Percentiles rank a stretch among this genome's conserved stretches.
phyloP scores from a whole-genome alignment of 352 stramenopile genomes.

The Pythium vanterpoolii region DNA sequence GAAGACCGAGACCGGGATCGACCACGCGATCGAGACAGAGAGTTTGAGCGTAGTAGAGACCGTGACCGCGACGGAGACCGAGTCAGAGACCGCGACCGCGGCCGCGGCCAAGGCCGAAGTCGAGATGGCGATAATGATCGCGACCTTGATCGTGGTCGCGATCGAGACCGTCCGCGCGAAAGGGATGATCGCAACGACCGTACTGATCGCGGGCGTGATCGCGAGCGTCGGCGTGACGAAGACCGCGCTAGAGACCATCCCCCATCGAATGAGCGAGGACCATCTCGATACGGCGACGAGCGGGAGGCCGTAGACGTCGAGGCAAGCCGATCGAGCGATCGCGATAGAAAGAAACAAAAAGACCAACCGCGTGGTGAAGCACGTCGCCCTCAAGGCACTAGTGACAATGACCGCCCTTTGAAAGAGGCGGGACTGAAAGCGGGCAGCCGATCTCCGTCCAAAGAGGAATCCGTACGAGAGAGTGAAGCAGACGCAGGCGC shows the following conservation, averaged over 20 bases:
- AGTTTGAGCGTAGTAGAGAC: conserved; percentile 13
- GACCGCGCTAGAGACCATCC: background rate
- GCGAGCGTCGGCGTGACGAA: background rate
- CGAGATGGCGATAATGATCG: no score
- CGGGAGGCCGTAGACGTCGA: background rate
- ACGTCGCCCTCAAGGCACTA: background rate
- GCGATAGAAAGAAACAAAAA: background rate
- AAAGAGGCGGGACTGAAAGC: background rate
- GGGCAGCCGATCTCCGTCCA: background rate
- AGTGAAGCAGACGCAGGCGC: conserved; percentile 5
- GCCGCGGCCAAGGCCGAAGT: no score
- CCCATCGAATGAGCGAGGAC: background rate
- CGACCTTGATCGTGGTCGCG: background rate
- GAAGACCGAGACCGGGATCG: conserved; percentile 12
- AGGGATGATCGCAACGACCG: background rate
- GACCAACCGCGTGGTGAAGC: background rate
- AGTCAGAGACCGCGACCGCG: background rate
- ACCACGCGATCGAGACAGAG: conserved; percentile 1
- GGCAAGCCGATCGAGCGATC: background rate
- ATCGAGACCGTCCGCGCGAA: conserved; percentile 3
- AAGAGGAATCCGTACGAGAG: conserved; percentile 11
- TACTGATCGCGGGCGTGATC: background rate
- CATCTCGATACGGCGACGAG: no score
- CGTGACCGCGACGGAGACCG: background rate
- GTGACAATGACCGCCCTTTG: no score